Evolutionary conservation across 805 yeast species (phyloP).

Genomic region (Saccharomycopsis oosterbeekiorum): DNA sequence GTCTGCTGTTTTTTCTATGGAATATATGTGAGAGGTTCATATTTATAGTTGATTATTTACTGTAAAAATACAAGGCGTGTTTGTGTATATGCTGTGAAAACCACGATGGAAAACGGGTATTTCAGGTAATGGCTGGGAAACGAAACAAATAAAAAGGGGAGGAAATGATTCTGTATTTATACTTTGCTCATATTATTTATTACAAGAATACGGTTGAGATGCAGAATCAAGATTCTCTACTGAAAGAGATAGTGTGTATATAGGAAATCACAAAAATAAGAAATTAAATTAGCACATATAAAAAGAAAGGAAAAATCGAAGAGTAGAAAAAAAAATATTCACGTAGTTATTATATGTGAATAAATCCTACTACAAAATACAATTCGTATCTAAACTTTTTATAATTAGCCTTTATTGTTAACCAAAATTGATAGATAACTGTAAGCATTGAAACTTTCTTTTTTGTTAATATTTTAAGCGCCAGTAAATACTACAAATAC

Average conservation of each 20-base stretch:
- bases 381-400: background rate
- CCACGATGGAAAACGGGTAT: background rate
- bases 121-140: background rate
- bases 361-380: background rate
- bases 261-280: background rate
- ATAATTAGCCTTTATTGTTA: background rate
- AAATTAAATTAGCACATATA: background rate
- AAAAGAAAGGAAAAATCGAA: background rate
- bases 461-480: background rate
- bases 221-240: slow-evolving; percentile 1
- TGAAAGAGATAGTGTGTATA: background rate
- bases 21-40: background rate
- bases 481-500: background rate
- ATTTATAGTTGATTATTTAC: background rate
- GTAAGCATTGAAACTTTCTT: background rate
- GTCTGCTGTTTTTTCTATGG: background rate
- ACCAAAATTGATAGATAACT: background rate
- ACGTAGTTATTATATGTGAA: background rate
- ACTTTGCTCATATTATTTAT: background rate
- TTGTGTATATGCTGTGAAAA: background rate
- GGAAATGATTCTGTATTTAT: background rate
- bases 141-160: background rate
- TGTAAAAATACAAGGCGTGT: no score
- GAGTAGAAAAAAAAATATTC: background rate
- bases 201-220: background rate